Conservation (phyloP, 306 rosid species). For the Astragalus membranaceus region DNA sequence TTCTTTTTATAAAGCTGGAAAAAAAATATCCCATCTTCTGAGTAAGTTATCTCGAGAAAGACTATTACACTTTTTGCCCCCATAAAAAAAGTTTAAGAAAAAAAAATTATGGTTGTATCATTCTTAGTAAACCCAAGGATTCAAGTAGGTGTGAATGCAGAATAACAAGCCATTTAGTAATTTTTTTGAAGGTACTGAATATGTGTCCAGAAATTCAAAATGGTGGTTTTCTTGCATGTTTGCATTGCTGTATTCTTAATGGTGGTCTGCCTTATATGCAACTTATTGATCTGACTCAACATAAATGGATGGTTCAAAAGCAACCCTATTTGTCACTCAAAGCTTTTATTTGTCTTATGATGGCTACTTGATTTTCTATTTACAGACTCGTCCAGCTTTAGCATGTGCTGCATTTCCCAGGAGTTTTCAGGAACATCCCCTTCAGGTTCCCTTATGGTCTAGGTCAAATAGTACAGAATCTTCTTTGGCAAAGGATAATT, state of each 20-base stretch:
- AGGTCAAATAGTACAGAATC: constrained; percentile 43
- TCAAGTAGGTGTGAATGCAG: background rate
- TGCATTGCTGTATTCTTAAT: background rate
- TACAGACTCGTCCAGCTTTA: constrained; percentile 51
- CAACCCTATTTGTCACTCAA: background rate
- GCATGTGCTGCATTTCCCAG: constrained; percentile 39
- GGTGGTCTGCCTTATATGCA: background rate
- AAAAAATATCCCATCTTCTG: background rate
- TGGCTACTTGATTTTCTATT: background rate
- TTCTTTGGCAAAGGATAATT: constrained; percentile 45
- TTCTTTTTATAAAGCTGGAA: background rate
- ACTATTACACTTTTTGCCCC: background rate
- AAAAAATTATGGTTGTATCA: background rate
- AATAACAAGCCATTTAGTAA: background rate
- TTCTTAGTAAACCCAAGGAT: background rate
- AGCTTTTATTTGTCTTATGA: constrained; percentile 1
- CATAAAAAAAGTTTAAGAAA: background rate
- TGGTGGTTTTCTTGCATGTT: background rate
- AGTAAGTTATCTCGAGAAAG: background rate
- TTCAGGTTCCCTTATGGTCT: constrained; percentile 36
- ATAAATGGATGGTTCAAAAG: background rate
- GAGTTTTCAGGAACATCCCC: constrained; percentile 36
- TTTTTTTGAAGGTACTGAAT: background rate
- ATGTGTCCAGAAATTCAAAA: constrained; percentile 6
- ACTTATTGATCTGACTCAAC: background rate